Conservation (phyloP, 306 rosid species). For the Delonix regia region DNA sequence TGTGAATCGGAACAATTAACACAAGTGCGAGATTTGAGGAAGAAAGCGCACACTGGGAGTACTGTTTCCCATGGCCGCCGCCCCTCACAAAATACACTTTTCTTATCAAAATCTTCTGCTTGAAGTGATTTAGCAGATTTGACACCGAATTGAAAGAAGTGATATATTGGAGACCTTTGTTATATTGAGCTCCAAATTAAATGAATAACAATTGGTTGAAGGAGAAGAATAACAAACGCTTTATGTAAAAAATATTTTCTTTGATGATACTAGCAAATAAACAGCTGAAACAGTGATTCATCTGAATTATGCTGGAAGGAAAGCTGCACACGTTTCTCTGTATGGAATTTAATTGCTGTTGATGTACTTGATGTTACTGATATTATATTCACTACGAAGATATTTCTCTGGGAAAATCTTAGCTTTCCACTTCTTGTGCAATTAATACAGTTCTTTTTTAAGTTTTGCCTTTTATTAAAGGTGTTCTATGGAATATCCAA, state of each 20-base stretch:
- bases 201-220: neutral
- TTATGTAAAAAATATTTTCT: neutral
- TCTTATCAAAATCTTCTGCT: neutral
- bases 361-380: neutral
- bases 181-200: neutral
- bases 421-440: neutral
- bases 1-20: neutral
- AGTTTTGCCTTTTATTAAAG: neutral
- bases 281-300: constrained; percentile 2
- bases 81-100: neutral
- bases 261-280: neutral
- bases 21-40: neutral
- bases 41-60: neutral
- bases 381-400: neutral
- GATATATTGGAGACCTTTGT: neutral
- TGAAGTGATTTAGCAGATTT: neutral
- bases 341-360: neutral
- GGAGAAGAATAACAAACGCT: neutral
- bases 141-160: neutral
- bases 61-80: neutral
- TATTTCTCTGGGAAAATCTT: neutral
- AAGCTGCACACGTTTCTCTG: neutral
- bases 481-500: neutral
- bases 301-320: constrained; percentile 13
- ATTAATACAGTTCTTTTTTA: neutral